A percentile compares a stretch with the other conserved stretches of the same genome.
These are phyloP conservation scores for Boletus rubroflammeus DNA, from an alignment of 768 basidiomycete genomes.

Conservation along the genomic window DNA sequence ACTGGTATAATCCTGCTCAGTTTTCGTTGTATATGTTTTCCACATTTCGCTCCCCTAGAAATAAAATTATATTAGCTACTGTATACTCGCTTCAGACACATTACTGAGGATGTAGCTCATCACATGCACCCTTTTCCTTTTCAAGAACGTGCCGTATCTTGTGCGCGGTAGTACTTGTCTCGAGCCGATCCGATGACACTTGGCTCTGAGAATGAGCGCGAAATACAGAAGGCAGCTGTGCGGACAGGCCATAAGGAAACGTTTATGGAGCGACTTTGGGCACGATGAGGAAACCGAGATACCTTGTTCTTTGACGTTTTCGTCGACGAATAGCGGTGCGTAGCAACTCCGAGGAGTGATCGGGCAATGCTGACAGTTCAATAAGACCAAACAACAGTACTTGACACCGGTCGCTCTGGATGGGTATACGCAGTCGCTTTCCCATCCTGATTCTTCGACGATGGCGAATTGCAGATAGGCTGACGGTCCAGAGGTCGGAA, in stretches of 20 bases:
- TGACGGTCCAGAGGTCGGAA: background rate
- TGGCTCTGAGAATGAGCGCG: background rate
- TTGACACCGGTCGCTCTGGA: background rate
- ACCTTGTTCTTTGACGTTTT: background rate
- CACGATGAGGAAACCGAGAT: background rate
- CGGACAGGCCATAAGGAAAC: background rate
- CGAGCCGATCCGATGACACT: too few relatives aligned
- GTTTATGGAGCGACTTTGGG: background rate
- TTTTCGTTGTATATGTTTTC: too few relatives aligned
- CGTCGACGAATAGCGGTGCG: background rate
- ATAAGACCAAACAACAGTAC: background rate
- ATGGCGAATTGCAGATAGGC: background rate
- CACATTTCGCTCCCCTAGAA: too few relatives aligned
- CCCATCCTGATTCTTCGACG: background rate
- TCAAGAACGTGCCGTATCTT: too few relatives aligned
- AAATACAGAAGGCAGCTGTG: background rate
- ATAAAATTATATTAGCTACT: background rate
- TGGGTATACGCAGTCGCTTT: background rate
- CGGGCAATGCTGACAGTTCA: background rate
- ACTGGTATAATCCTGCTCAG: too few relatives aligned
- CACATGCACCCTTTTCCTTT: too few relatives aligned
- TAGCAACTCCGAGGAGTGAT: background rate
- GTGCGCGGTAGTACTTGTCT: too few relatives aligned
- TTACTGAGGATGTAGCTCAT: too few relatives aligned
- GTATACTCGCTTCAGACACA: too few relatives aligned